Evolutionary conservation across 495 filamentous ascomycete species (phyloP).

Genomic region (Tuber melanosporum): DNA sequence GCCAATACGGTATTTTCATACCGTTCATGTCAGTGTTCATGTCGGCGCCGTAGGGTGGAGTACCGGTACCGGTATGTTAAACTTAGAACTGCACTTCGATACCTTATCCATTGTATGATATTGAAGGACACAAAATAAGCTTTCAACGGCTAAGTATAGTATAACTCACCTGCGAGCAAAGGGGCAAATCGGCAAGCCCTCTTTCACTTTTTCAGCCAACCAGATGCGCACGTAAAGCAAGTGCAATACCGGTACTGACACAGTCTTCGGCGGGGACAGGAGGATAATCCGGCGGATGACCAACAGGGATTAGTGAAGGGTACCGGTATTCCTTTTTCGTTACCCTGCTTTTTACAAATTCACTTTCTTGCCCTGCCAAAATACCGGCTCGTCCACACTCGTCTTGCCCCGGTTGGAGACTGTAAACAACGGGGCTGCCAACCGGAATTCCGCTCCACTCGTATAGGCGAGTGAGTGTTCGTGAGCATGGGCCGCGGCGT

Average conservation of each 20-base stretch:
- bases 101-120: background rate
- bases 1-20: background rate
- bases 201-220: background rate
- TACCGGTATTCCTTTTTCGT: background rate
- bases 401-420: background rate
- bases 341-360: background rate
- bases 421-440: background rate
- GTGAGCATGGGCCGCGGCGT: background rate
- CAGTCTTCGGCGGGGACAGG: background rate
- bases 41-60: background rate
- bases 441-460: background rate
- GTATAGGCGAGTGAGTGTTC: background rate
- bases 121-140: background rate
- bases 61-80: background rate
- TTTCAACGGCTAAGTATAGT: background rate
- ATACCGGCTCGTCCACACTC: background rate
- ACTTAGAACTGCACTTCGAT: background rate
- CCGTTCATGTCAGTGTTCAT: background rate
- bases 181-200: background rate
- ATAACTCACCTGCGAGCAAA: background rate
- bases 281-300: background rate
- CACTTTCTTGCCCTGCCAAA: background rate
- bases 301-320: background rate
- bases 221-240: background rate
- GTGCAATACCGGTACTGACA: background rate